Base-by-base conservation (phyloP, 768 basidiomycete species). In the Neoboletus subvelutipes region DNA sequence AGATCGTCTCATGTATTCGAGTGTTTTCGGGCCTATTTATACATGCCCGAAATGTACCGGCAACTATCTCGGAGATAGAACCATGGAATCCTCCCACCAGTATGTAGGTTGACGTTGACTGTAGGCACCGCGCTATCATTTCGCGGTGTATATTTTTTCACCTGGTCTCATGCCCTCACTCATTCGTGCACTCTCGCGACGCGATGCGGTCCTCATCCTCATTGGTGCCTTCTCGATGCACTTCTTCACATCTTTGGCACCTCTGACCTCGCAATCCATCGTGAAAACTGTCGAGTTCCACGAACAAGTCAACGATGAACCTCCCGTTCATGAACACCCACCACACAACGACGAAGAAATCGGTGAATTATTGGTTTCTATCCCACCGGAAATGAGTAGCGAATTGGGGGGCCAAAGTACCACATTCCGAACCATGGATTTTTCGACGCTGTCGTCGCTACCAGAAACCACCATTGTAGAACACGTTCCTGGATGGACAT, bases 401-500 rank as follows among this genome's bases (percentile, higher is more conserved):
- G 48, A 29, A 40, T 17, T 36, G 2, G 43, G 4, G 39, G 24
- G 9, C 2, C 24, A 50, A 40, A 31, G 5, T 20, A 40, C 39
- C 20, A 36, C 33, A 13, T 28, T 10, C 45, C 34, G 9, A 18
- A 45, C 20, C 9, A 37, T 12, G n/a, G 39, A 50, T 33, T 24
- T 61, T 52, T 60, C 57, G 24, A 55, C 52, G 7, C 50, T 58
- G 17, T 54, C 58, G 34, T 57, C 34, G 18, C 52, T 88, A 4
- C 83, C 83, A 0, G 73, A 77, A 45, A 89, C 88, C 0, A 74
- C 78, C 15, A 65, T 90, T 29, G 70, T 84, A 13, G 77, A 82
- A 24, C 88, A 90, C 54, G 86, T 85, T 5, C 86, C 86, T 29
- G 92, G 92, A 40, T 94, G 92, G 91, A 93, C 93, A 0, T 73